These are phyloP conservation scores for Persicaria tinctoria DNA, from an alignment of 148 eudicot species.

Conservation along the genomic window DNA sequence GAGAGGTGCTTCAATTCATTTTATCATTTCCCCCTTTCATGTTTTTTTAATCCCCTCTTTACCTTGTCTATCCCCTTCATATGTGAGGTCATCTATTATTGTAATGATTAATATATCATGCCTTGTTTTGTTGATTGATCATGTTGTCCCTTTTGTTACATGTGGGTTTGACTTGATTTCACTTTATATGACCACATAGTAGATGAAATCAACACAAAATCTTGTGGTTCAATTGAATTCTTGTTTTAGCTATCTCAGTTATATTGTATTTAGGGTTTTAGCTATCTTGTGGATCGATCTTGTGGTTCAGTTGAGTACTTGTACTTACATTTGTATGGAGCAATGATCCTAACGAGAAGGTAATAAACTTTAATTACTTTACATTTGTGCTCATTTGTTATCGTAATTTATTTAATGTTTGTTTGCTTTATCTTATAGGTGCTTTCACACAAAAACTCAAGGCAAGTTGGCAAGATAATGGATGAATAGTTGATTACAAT, in stretches of 20 bases:
- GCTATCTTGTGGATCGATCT: neutral
- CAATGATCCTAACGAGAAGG: too few relatives aligned
- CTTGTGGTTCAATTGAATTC: neutral
- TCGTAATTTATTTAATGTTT: too few relatives aligned
- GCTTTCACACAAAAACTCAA: too few relatives aligned
- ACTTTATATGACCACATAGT: neutral
- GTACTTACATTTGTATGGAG: too few relatives aligned
- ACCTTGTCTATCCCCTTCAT: constrained; percentile 6
- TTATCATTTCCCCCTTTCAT: neutral
- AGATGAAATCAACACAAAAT: neutral
- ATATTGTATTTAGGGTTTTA: neutral
- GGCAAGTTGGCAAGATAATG: too few relatives aligned
- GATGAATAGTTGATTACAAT: too few relatives aligned
- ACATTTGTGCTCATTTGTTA: too few relatives aligned
- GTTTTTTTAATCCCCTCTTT: neutral
- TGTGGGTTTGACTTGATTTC: neutral
- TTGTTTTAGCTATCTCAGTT: neutral
- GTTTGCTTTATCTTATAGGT: too few relatives aligned
- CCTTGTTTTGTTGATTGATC: neutral
- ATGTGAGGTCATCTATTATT: neutral
- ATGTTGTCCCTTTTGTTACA: neutral
- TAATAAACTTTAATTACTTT: too few relatives aligned
- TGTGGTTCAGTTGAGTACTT: too few relatives aligned
- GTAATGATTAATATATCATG: neutral
- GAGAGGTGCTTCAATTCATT: constrained; percentile 7